Evolutionary conservation across 2,329 filamentous ascomycete genomes (phyloP).

Genomic region (Colletotrichum shisoi): DNA sequence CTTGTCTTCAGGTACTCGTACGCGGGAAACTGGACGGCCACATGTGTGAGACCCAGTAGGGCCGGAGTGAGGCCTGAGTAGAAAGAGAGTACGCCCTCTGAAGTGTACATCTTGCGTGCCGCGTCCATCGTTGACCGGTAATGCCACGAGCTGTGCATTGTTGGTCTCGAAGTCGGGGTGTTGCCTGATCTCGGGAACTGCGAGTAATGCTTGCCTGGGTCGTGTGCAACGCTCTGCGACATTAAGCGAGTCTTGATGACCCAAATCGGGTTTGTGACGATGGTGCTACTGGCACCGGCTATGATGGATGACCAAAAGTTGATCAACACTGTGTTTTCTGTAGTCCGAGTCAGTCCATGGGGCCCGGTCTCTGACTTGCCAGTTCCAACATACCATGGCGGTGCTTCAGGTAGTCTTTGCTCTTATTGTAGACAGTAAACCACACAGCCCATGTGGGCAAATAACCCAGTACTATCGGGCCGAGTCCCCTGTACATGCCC

Average conservation of each 20-base stretch:
- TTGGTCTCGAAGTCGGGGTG: slow-evolving; percentile 63
- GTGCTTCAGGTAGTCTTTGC: slow-evolving; percentile 76
- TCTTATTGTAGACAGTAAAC: slow-evolving; percentile 93
- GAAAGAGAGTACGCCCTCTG: slow-evolving; percentile 87
- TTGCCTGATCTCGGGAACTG: slow-evolving; percentile 59
- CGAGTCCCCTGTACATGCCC: slow-evolving; percentile 91
- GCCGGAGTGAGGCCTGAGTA: slow-evolving; percentile 95
- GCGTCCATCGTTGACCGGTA: slow-evolving; percentile 91
- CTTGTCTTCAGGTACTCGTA: slow-evolving; percentile 92
- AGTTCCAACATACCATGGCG: slow-evolving; percentile 62
- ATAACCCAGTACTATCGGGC: slow-evolving; percentile 94
- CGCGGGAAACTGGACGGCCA: slow-evolving; percentile 95
- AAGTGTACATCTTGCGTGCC: slow-evolving; percentile 92
- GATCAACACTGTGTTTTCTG: slow-evolving; percentile 78
- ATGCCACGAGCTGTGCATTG: slow-evolving; percentile 79
- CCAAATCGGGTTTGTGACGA: slow-evolving; percentile 98
- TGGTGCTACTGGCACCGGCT: slow-evolving; percentile 89
- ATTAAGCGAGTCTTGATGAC: slow-evolving; percentile 98
- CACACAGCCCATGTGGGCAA: slow-evolving; percentile 98
- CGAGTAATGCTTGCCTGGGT: slow-evolving; percentile 57
- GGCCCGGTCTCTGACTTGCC: slow-evolving; percentile 40
- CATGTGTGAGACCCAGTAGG: slow-evolving; percentile 88
- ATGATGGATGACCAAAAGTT: slow-evolving; percentile 90
- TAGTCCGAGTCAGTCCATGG: slow-evolving; percentile 38
- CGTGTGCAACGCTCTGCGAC: slow-evolving; percentile 77